Percentiles rank a stretch among this genome's conserved stretches.
Conservation (phyloP, 805 yeast genomes). For the Komagataella populi region DNA sequence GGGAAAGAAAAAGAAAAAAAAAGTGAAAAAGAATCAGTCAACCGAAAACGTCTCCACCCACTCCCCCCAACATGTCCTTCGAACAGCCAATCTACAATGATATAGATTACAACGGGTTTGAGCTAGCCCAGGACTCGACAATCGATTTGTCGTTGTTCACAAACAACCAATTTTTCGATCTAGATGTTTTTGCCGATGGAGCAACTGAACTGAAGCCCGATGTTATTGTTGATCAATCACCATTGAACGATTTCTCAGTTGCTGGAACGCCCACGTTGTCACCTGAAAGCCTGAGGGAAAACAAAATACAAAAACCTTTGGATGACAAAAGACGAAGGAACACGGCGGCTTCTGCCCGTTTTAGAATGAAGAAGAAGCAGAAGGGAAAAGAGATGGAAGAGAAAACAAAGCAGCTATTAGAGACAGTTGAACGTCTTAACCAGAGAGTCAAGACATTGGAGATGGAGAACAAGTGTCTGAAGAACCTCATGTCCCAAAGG, state of each 20-base stretch:
- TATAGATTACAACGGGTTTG: background rate
- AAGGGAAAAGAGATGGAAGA: constrained; percentile 47
- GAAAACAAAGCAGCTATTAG: constrained; percentile 26
- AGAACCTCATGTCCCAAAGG: constrained; percentile 38
- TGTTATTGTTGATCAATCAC: background rate
- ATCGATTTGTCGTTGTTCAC: constrained; percentile 11
- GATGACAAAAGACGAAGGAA: constrained; percentile 41
- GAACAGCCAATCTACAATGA: background rate
- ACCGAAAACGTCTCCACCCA: background rate
- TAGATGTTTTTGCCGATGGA: constrained; percentile 8
- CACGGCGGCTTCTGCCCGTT: constrained; percentile 55
- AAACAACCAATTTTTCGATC: constrained; percentile 11
- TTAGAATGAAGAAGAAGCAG: constrained; percentile 46
- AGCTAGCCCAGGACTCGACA: constrained; percentile 1
- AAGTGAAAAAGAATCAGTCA: background rate
- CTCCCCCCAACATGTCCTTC: background rate
- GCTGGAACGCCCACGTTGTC: background rate
- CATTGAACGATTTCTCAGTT: background rate
- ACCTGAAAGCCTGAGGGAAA: background rate
- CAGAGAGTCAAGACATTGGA: constrained; percentile 36
- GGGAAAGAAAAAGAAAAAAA: background rate
- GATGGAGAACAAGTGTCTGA: constrained; percentile 47
- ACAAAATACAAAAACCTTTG: background rate
- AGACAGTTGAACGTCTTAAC: constrained; percentile 30
- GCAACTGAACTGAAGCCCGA: background rate